Base-by-base conservation (phyloP, 2,329 filamentous ascomycete genomes). In the Trichoderma oligosporum region DNA sequence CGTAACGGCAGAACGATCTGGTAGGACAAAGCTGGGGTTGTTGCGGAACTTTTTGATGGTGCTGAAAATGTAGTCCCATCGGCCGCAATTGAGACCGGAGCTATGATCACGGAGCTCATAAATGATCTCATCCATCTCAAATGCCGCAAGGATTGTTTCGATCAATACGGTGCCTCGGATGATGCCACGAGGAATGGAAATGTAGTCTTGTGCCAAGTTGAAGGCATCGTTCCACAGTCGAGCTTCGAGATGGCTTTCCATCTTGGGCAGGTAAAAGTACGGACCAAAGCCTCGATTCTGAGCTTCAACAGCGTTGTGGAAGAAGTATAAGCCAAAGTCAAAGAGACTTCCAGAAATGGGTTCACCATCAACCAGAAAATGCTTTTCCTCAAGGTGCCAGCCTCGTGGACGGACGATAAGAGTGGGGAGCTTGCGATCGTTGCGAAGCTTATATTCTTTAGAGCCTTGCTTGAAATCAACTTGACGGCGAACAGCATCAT, bases 111-210 rank as follows among this genome's bases (percentile, higher is more conserved):
- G 88, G 65, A 99, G 87, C 79, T 97, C 94, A 75, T 97, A 99
- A 77, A 99, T 97, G 76, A 99, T 97, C 85, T 99, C 94, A 68
- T 99, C 94, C 94, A 99, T 99, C 82, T 99, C 94, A 69, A 99
- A 99, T 14, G 93, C 94, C 39, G 94, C 94, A 41, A 93, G 83
- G 73, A 99, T 97, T 57, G 94, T 97, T 83, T 99, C 94, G 69
- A 99, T 97, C 66, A 99, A 79, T 36, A 97, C 93, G 3, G 94
- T 99, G 61, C 84, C 94, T 66, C 94, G 88, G 75, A 97, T 96
- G 55, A 91, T 97, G 56, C 94, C 94, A 60, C 94, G 84, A 56
- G 83, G 83, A 77, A 99, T 88, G 65, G 89, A 89, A 70, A 97
- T 84, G 76, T 88, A 91, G 78, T 99, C 94, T 77, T 99, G 94